Conservation (phyloP, 2,329 filamentous ascomycete species). For the Chaetomiaceae sp. region DNA sequence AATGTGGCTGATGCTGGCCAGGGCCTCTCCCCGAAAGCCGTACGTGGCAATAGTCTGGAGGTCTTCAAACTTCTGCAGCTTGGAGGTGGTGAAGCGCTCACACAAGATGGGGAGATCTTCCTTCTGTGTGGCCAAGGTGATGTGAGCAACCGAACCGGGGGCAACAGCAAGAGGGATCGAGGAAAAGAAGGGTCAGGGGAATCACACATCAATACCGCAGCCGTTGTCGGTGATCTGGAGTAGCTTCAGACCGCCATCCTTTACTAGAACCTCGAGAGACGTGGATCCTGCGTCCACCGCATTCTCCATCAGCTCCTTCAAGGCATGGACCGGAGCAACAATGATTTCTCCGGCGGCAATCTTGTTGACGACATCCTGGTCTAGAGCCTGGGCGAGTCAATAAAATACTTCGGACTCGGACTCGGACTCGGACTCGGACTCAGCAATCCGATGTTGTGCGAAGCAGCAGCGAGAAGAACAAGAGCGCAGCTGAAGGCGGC, state of each 20-base stretch:
- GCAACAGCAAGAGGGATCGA: not conserved
- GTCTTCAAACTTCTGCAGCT: slow-evolving; percentile 90
- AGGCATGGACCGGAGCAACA: slow-evolving; percentile 88
- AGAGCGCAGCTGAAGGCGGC: too few relatives aligned
- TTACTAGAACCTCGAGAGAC: slow-evolving; percentile 81
- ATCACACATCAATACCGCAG: slow-evolving; percentile 79
- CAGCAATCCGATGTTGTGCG: slow-evolving; percentile 9
- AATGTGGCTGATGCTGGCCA: slow-evolving; percentile 97
- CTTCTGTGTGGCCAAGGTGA: slow-evolving; percentile 50
- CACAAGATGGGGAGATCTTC: slow-evolving; percentile 89
- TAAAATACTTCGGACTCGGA: too few relatives aligned
- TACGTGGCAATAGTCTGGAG: slow-evolving; percentile 87
- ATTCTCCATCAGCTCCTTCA: slow-evolving; percentile 97
- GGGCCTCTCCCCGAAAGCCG: slow-evolving; percentile 92
- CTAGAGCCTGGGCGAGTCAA: slow-evolving; percentile 68
- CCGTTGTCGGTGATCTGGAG: slow-evolving; percentile 98
- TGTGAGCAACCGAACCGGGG: too few relatives aligned
- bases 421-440: not conserved
- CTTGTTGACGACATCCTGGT: slow-evolving; percentile 94
- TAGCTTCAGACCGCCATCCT: slow-evolving; percentile 90
- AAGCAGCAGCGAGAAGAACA: not conserved
- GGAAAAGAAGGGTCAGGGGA: not conserved
- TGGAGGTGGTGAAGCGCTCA: slow-evolving; percentile 94
- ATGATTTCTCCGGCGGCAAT: slow-evolving; percentile 98
- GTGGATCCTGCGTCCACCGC: slow-evolving; percentile 96